phyloP scores from a whole-genome alignment of 208 protist genomes.

The Strigomonas galati region DNA sequence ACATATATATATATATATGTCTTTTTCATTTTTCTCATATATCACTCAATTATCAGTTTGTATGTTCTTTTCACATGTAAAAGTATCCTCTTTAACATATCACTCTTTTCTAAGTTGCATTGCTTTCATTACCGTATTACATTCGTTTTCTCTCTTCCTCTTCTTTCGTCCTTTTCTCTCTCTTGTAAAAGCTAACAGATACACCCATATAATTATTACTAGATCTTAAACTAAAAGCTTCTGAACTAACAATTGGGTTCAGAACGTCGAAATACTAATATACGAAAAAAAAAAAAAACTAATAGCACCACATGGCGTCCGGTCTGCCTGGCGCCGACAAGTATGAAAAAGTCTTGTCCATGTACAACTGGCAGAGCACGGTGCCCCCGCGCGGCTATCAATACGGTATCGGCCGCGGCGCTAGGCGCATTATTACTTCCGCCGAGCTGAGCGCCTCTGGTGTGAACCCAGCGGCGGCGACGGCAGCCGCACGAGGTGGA shows the following conservation, averaged over 20 bases:
- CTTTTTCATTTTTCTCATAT: too few relatives aligned
- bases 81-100: too few relatives aligned
- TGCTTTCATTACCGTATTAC: neutral
- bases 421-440: conserved; percentile 68
- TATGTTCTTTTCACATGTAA: too few relatives aligned
- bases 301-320: neutral
- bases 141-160: neutral
- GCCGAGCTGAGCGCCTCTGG: conserved; percentile 56
- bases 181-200: neutral
- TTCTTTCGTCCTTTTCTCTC: neutral
- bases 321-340: conserved; percentile 27
- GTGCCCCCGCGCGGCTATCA: conserved; percentile 72
- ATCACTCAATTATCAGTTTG: neutral
- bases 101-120: neutral
- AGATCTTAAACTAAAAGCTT: too few relatives aligned
- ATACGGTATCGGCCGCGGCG: conserved; percentile 75
- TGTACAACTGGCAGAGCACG: conserved; percentile 71
- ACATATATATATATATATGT: too few relatives aligned
- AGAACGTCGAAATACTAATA: too few relatives aligned
- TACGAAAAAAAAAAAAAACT: neutral
- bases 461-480: conserved; percentile 3
- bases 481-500: conserved; percentile 36
- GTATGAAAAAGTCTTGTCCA: conserved; percentile 71
- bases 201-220: conserved; percentile 4
- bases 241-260: too few relatives aligned